Evolutionary conservation across 2,329 filamentous ascomycete species (phyloP).

Genomic region (Cordyceps pruinosa): DNA sequence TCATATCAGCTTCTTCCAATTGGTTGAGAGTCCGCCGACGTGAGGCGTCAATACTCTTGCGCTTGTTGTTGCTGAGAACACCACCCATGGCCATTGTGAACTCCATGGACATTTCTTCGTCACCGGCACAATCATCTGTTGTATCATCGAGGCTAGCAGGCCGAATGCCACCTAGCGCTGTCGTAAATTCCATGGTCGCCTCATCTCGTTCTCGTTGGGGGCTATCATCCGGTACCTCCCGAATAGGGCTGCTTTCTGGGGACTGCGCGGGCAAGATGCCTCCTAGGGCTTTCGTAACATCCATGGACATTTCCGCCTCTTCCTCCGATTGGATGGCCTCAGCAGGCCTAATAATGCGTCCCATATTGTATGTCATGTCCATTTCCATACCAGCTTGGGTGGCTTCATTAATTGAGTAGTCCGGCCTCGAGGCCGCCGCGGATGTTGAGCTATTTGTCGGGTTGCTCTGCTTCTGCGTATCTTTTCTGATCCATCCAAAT

Average conservation of each 20-base stretch:
- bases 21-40: conserved; percentile 4
- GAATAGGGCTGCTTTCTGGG: conserved; percentile 3
- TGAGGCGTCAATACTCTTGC: conserved; percentile 2
- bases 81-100: conserved; percentile 13
- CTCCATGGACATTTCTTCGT: conserved; percentile 32
- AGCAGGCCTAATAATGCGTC: conserved; percentile 43
- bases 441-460: neutral
- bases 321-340: conserved; percentile 36
- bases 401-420: conserved; percentile 20
- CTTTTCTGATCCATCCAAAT: conserved; percentile 66
- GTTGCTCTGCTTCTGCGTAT: conserved; percentile 17
- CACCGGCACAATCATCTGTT: conserved; percentile 15
- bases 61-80: conserved; percentile 8
- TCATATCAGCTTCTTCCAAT: conserved; percentile 25
- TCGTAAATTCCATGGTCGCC: conserved; percentile 10
- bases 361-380: conserved; percentile 50
- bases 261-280: conserved; percentile 56
- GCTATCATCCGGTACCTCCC: conserved; percentile 2
- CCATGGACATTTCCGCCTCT: conserved; percentile 80
- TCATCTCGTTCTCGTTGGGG: conserved; percentile 6
- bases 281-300: conserved; percentile 78
- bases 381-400: conserved; percentile 40
- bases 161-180: conserved; percentile 10
- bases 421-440: neutral
- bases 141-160: neutral